These are phyloP conservation scores for Amoeboradix gromovi DNA, from an alignment of 371 early-diverging fungal species.

Conservation along the genomic window DNA sequence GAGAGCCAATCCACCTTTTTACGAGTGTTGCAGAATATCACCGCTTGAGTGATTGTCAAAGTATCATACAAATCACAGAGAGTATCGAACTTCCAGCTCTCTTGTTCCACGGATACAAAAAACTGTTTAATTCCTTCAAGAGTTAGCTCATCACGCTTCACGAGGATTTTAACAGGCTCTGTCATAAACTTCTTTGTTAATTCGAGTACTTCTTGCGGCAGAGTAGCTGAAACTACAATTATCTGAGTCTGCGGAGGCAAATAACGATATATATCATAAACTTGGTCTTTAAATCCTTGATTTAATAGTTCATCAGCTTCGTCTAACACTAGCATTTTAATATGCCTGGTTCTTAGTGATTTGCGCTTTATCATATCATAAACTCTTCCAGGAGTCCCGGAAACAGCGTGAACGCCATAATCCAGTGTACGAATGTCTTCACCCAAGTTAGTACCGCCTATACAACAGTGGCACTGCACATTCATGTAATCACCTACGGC, in stretches of 20 bases:
- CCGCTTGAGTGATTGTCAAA: constrained; percentile 80
- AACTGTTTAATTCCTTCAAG: constrained; percentile 87
- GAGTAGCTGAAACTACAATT: constrained; percentile 88
- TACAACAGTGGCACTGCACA: constrained; percentile 36
- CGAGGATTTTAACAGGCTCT: constrained; percentile 46
- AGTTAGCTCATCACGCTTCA: constrained; percentile 59
- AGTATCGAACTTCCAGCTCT: constrained; percentile 30
- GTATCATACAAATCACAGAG: constrained; percentile 56
- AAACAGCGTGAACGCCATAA: constrained; percentile 43
- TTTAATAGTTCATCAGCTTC: constrained; percentile 13
- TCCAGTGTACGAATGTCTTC: constrained; percentile 14
- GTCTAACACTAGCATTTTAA: constrained; percentile 11
- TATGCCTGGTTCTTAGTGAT: constrained; percentile 2
- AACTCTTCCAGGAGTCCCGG: constrained; percentile 90
- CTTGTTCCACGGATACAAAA: constrained; percentile 57
- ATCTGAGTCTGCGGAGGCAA: constrained; percentile 40
- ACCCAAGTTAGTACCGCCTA: constrained; percentile 27
- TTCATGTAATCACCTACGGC: constrained; percentile 60
- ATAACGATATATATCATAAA: constrained; percentile 13
- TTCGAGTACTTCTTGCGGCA: constrained; percentile 38
- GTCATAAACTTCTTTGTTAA: constrained; percentile 54
- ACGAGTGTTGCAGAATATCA: constrained; percentile 68
- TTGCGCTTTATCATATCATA: constrained; percentile 15
- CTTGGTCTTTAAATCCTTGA: constrained; percentile 9
- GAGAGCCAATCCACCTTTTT: constrained; percentile 55